Base-by-base conservation (phyloP, 768 basidiomycete species). In the Brasilioporus rufonigricans region DNA sequence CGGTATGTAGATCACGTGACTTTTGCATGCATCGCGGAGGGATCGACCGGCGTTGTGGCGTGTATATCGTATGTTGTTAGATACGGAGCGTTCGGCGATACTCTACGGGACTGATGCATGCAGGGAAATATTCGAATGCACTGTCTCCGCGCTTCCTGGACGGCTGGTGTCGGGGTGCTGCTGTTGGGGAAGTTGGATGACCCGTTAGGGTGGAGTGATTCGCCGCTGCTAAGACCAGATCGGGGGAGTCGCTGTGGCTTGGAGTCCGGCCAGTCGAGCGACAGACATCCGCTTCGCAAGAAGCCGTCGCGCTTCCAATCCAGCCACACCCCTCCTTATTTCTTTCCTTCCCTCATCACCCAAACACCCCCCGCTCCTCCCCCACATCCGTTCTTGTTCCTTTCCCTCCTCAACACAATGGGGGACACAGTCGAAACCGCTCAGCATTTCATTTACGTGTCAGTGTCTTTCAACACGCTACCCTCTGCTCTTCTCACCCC, bases 371-470 rank as follows among this genome's bases (percentile, higher is more conserved):
- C 44, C 52, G 24, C 48, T 38, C 53, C 26, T 31, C 26, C 45
- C 54, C 61, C 56, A 21, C 51, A 57, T 19, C 24, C 53, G 5
- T 48, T 52, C 48, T 51, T 50, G 12, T 57, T 48, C 26, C 56
- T 44, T 55, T 57, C 62, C 61, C 64, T 61, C 64, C 55, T 58
- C 57, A 47, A 7, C 50, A 53, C 55, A 47, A 78, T 78, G 78
- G 61, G 65, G 47, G 76, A 83, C 69, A 69, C 79, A 45, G 70
- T 77, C 53, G 77, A 78, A 60, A 82, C 82, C 39, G 84, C 86
- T 55, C 80, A 85, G 61, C 80, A 88, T 69, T 89, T 89, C 70
- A 88, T 91, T 71, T 89, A 86, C 73, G 83, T 89, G 79, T 77
- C 66, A 52, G 79, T 74, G 14, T 26, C 43, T 56, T 39, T 24